Evolutionary conservation across 805 yeast genomes (phyloP), one percentile per base, ranked within the genome.

Genomic region (Teunomyces lycoperdinae): DNA sequence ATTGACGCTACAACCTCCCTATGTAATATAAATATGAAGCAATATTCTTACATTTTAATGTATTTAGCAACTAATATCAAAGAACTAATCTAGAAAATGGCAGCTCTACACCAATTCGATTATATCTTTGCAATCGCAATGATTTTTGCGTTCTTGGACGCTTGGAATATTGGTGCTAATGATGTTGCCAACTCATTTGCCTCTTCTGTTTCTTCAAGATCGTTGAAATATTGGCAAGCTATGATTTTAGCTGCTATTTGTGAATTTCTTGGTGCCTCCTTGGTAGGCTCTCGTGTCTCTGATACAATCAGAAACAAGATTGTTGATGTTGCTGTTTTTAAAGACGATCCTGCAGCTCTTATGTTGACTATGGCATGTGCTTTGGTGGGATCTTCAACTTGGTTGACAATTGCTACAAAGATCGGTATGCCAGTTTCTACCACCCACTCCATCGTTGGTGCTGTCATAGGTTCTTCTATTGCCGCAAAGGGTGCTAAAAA

Each of bases 161-260:
- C 90, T 3, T 85, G 81, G 77, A 85, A 84, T 63, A 85, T 84
- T 56, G 91, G 91, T 44, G 92, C 91, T 28, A 85, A 86, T 60
- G 92, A 85, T 71, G 89, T 85, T 49, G 85, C 91, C 11, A 85
- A 86, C 71, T 85, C 92, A 1, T 85, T 83, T 59, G 85, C 92
- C 1, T 84, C 91, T 2, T 79, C 91, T 0, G 83, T 85, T 4
- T 81, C 90, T 10, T 83, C 91, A 9, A 71, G 86, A 56, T 77
- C 89, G 11, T 68, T 85, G 53, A 78, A 78, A 47, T 84, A 84
- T 62, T 79, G 85, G 82, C 92, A 85, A 64, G 91, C 89, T 13
- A 83, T 84, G 88, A 56, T 84, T 31, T 66, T 86, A 36, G 89
- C 89, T 0, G 85, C 82, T 33, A 58, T 84, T 39, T 80, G 83